Percentiles rank a stretch among this genome's conserved stretches.
phyloP scores from a whole-genome alignment of 192 early-diverging fungal species.

The Entophlyctis helioformis region DNA sequence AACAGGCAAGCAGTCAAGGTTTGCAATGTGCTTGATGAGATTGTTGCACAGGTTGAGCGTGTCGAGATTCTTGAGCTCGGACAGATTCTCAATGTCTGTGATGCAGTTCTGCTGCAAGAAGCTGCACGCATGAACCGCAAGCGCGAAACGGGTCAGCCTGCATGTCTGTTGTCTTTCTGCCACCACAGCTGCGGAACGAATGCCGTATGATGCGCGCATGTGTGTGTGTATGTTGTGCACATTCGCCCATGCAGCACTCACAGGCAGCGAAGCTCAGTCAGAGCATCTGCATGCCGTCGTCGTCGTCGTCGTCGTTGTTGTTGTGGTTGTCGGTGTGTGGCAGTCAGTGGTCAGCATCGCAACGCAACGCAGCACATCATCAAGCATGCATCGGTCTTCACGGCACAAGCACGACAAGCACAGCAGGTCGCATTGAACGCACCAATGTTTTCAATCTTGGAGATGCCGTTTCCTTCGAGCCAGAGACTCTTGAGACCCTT shows the following conservation, averaged over 20 bases:
- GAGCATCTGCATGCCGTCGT: slow-evolving; percentile 5
- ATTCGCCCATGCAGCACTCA: slow-evolving; percentile 1
- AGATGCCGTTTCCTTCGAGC: slow-evolving; percentile 52
- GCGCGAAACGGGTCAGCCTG: too few species aligned
- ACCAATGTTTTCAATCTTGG: slow-evolving; percentile 28
- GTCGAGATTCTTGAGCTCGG: slow-evolving; percentile 23
- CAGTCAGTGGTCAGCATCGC: too few species aligned
- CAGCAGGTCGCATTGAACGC: not conserved
- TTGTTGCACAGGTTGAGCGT: slow-evolving; percentile 46
- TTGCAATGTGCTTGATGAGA: slow-evolving; percentile 30
- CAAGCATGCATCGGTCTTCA: too few species aligned
- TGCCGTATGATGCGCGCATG: too few species aligned
- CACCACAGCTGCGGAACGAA: too few species aligned
- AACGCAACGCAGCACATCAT: too few species aligned
- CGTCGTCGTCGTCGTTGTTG: too few species aligned
- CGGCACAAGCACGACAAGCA: not conserved
- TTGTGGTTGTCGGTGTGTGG: too few species aligned
- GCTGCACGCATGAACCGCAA: slow-evolving; percentile 12
- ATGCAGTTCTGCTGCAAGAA: slow-evolving; percentile 51
- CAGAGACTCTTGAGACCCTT: slow-evolving; percentile 38
- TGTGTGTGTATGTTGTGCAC: not conserved
- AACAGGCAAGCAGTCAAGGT: slow-evolving; percentile 9
- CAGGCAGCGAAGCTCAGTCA: slow-evolving; percentile 36
- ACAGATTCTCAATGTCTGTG: slow-evolving; percentile 29
- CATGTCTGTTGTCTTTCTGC: too few species aligned